Conservation (phyloP, 2,329 filamentous ascomycete genomes). For the Hypoxylon sp. region DNA sequence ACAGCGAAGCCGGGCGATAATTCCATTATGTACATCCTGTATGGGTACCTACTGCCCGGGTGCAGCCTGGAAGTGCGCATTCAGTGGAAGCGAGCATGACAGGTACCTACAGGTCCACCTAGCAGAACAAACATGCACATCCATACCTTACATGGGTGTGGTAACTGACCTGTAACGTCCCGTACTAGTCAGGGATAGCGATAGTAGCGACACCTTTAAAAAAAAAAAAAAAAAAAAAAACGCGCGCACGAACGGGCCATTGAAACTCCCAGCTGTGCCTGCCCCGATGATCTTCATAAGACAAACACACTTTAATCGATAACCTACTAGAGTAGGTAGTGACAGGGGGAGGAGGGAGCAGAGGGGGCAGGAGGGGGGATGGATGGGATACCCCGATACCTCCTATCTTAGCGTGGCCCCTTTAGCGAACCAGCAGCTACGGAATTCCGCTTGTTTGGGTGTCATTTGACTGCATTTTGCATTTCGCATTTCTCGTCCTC, state of each 20-base stretch:
- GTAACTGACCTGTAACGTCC: background rate
- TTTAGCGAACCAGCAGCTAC: constrained; percentile 27
- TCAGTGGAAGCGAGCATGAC: no score
- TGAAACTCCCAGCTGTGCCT: background rate
- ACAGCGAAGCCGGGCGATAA: background rate
- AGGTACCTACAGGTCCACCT: no score
- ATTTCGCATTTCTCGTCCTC: constrained; percentile 12
- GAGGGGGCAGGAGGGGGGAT: no score
- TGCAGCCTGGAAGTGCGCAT: no score
- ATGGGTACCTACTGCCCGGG: no score
- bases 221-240: background rate
- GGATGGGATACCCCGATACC: no score
- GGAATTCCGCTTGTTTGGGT: constrained; percentile 25
- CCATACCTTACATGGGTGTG: no score
- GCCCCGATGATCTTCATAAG: constrained; percentile 28
- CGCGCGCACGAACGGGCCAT: background rate
- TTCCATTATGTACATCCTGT: background rate
- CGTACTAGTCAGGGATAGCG: no score
- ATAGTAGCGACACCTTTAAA: background rate
- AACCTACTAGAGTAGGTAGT: background rate
- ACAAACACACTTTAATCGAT: constrained; percentile 12
- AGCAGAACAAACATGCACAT: no score
- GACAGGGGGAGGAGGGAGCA: no score
- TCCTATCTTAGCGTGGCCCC: background rate
- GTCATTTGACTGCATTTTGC: constrained; percentile 27